Percentiles rank a stretch among this genome's conserved stretches.
These are phyloP conservation scores for Lantana camara DNA, from an alignment of 257 asterid species.

Conservation along the genomic window DNA sequence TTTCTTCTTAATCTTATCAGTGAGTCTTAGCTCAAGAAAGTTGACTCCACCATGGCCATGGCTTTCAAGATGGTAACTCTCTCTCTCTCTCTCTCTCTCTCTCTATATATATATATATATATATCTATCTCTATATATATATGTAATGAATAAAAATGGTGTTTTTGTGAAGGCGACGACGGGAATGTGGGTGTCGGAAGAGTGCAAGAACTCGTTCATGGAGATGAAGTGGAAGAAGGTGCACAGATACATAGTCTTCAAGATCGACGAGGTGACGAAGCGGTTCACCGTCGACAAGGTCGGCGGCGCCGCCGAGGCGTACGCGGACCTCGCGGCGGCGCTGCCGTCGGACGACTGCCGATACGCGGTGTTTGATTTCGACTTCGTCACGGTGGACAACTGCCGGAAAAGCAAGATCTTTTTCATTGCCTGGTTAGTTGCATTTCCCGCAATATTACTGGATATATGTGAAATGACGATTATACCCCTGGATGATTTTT, in stretches of 20 bases:
- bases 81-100: too few species aligned
- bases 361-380: conserved; percentile 91
- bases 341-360: conserved; percentile 90
- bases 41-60: conserved; percentile 72
- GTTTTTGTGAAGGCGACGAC: conserved; percentile 55
- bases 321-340: conserved; percentile 73
- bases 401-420: conserved; percentile 96
- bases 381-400: conserved; percentile 85
- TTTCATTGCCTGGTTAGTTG: conserved; percentile 82
- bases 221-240: conserved; percentile 97
- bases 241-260: conserved; percentile 74
- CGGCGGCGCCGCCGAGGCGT: conserved; percentile 75
- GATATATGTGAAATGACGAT: background rate
- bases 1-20: conserved; percentile 9
- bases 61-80: conserved; percentile 88
- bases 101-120: too few species aligned
- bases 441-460: too few species aligned
- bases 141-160: background rate
- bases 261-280: conserved; percentile 73
- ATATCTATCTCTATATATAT: too few species aligned
- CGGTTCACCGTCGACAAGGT: conserved; percentile 79
- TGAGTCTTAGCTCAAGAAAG: conserved; percentile 23
- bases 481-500: background rate
- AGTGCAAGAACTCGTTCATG: conserved; percentile 88
- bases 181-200: conserved; percentile 88